phyloP scores from a whole-genome alignment of 1,139 yeast species.

The Hyphopichia burtonii region DNA sequence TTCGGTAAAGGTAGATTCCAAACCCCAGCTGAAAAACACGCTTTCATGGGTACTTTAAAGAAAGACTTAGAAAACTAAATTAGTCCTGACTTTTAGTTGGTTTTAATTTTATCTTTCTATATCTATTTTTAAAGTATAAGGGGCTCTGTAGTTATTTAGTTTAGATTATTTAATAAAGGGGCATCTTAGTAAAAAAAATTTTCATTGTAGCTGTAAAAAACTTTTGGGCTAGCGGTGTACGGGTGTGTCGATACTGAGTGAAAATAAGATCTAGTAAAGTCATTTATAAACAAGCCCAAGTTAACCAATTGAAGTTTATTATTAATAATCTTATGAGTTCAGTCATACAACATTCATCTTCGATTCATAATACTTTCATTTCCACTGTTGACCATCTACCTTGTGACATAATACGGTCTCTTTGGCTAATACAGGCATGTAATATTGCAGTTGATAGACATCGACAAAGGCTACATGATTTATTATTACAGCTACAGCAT shows the following conservation, averaged over 20 bases:
- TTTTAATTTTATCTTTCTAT: neutral
- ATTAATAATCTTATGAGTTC: slow-evolving; percentile 8
- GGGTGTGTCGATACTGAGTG: too few species aligned
- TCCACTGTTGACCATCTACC: slow-evolving; percentile 49
- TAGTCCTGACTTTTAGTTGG: slow-evolving; percentile 3
- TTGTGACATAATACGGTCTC: slow-evolving; percentile 43
- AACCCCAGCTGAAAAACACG: slow-evolving; percentile 99
- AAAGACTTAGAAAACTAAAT: slow-evolving; percentile 61
- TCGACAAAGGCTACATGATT: slow-evolving; percentile 16
- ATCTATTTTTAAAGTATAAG: neutral
- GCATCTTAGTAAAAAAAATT: neutral
- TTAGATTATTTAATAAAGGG: neutral
- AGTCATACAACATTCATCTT: slow-evolving; percentile 21
- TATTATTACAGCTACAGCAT: slow-evolving; percentile 13
- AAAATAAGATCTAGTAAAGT: too few species aligned
- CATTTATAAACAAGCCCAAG: neutral
- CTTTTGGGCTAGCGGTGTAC: too few species aligned
- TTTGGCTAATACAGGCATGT: slow-evolving; percentile 46
- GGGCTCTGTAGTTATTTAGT: neutral
- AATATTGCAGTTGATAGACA: slow-evolving; percentile 29
- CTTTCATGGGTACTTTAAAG: slow-evolving; percentile 99
- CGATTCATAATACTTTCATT: slow-evolving; percentile 39
- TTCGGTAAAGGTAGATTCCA: slow-evolving; percentile 99
- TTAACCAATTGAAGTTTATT: neutral
- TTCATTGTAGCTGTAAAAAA: neutral